Evolutionary conservation across 2,329 filamentous ascomycete genomes (phyloP).

Genomic region (Sporothrix brasiliensis): DNA sequence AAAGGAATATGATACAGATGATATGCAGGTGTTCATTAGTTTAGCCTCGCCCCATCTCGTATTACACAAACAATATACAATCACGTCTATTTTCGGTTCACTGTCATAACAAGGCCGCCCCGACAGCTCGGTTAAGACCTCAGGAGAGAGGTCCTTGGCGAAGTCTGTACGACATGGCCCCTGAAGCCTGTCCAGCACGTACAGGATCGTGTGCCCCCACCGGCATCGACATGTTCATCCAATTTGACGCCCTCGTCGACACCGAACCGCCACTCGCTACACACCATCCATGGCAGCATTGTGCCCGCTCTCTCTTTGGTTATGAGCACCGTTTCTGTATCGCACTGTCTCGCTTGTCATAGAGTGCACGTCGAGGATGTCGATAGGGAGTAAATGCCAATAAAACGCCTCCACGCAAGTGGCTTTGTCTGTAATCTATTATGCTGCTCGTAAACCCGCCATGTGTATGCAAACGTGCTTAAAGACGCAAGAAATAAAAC

Average conservation of each 20-base stretch:
- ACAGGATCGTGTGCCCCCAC: not conserved
- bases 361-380: not conserved
- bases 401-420: slow-evolving; percentile 20
- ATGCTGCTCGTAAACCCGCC: not conserved
- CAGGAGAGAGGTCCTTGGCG: not conserved
- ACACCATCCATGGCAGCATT: not conserved
- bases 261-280: slow-evolving; percentile 19
- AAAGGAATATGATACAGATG: no score
- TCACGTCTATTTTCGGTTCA: no score
- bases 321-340: not conserved
- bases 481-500: not conserved
- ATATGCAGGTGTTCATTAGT: no score
- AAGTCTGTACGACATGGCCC: not conserved
- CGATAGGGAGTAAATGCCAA: not conserved
- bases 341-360: slow-evolving; percentile 8
- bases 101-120: not conserved
- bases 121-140: slow-evolving; percentile 9
- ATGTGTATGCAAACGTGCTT: not conserved
- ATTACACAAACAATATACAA: not conserved
- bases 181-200: not conserved
- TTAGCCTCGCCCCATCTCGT: not conserved
- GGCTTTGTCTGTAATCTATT: not conserved
- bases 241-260: not conserved
- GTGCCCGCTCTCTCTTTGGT: not conserved
- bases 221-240: not conserved